A percentile compares a stretch with the other conserved stretches of the same genome.
Conservation (phyloP, 1,139 yeast genomes). For the Candida sanyaensis region DNA sequence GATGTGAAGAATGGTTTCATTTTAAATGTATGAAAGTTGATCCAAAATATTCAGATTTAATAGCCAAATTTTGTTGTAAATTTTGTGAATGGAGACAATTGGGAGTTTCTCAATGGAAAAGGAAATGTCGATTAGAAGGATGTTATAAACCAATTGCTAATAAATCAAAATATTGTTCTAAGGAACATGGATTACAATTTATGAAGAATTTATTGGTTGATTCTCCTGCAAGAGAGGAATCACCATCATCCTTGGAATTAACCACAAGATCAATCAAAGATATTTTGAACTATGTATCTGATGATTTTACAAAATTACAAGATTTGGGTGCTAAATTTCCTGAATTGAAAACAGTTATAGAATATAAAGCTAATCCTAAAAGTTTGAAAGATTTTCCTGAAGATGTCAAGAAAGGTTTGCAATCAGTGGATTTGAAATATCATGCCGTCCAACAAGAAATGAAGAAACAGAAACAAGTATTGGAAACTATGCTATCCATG, state of each 20-base stretch:
- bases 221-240: conserved; percentile 15
- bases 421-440: conserved; percentile 23
- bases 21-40: conserved; percentile 72
- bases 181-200: conserved; percentile 67
- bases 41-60: conserved; percentile 53
- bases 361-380: conserved; percentile 32
- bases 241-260: conserved; percentile 15
- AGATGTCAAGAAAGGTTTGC: conserved; percentile 24
- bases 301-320: conserved; percentile 12
- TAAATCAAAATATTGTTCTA: conserved; percentile 71
- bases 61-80: conserved; percentile 72
- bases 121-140: conserved; percentile 64
- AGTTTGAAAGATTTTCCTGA: conserved; percentile 31
- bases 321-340: conserved; percentile 39
- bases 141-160: conserved; percentile 61
- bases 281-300: conserved; percentile 15
- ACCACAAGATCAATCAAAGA: conserved; percentile 21
- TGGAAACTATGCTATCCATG: conserved; percentile 26
- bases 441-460: conserved; percentile 20
- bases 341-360: conserved; percentile 36
- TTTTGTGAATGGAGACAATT: conserved; percentile 59
- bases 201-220: conserved; percentile 33
- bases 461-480: conserved; percentile 18
- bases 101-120: conserved; percentile 63
- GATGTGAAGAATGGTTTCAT: conserved; percentile 96